Percentiles rank a stretch among this genome's conserved stretches.
These are phyloP conservation scores for Fonsecaea nubica DNA, from an alignment of 2,329 filamentous ascomycete species.

Conservation along the genomic window DNA sequence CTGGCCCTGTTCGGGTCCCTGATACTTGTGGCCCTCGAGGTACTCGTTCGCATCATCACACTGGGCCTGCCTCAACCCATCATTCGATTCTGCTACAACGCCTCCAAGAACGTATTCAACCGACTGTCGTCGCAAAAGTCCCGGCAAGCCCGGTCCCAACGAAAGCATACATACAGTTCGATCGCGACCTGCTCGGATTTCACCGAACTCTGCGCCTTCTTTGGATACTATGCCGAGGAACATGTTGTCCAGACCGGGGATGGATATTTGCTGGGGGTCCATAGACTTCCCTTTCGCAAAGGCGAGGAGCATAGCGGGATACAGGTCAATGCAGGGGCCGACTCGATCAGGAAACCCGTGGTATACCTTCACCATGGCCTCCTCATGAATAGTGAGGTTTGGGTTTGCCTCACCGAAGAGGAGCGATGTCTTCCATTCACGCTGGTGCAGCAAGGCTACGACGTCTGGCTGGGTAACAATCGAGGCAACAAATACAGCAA, in stretches of 20 bases:
- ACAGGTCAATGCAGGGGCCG: conserved; percentile 74
- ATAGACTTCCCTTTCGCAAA: conserved; percentile 81
- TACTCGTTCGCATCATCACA: conserved; percentile 82
- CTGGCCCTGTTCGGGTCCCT: conserved; percentile 84
- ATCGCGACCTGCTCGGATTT: conserved; percentile 91
- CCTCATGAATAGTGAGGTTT: conserved; percentile 98
- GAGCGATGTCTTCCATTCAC: conserved; percentile 86
- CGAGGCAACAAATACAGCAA: conserved; percentile 99
- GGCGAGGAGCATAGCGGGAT: conserved; percentile 60
- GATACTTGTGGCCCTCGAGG: conserved; percentile 80
- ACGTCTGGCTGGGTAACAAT: conserved; percentile 98
- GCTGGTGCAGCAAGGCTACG: conserved; percentile 87
- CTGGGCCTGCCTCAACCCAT: conserved; percentile 82
- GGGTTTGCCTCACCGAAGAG: conserved; percentile 89
- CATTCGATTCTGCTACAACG: conserved; percentile 80
- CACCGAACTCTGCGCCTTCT: conserved; percentile 87
- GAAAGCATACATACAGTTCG: conserved; percentile 73
- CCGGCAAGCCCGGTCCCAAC: conserved; percentile 70
- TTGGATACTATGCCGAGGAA: conserved; percentile 92
- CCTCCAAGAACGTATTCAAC: conserved; percentile 84
- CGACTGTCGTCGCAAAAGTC: conserved; percentile 73
- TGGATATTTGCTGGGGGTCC: conserved; percentile 88
- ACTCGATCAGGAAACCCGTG: conserved; percentile 77
- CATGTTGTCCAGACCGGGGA: conserved; percentile 94
- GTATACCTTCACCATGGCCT: conserved; percentile 95